phyloP scores from a whole-genome alignment of 306 rosid genomes.

The Fagus crenata region DNA sequence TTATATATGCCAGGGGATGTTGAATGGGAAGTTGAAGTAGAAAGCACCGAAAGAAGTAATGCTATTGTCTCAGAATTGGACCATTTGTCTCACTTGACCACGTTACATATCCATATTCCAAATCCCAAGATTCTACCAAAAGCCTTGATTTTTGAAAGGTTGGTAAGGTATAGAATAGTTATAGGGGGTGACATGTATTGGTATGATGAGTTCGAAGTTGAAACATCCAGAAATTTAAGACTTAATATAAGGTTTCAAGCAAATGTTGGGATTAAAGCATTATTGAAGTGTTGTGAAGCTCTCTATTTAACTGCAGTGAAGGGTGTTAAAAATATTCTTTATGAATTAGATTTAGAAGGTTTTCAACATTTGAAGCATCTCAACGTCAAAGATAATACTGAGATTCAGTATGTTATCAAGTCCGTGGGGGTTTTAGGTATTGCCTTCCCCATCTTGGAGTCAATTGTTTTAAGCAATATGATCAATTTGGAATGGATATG shows the following conservation, averaged over 20 bases:
- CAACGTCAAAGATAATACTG: fast-evolving
- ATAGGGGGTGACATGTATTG: neutral
- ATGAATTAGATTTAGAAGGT: neutral
- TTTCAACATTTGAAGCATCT: neutral
- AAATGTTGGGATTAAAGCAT: neutral
- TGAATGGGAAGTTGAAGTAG: neutral
- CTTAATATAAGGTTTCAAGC: neutral
- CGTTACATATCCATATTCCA: neutral
- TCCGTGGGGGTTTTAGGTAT: fast-evolving
- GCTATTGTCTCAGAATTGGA: neutral
- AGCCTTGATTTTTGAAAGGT: neutral
- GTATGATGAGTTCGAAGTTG: fast-evolving
- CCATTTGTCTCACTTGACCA: neutral
- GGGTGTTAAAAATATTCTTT: neutral
- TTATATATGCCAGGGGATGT: neutral
- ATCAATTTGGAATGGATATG: neutral
- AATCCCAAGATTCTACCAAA: neutral
- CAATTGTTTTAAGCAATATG: neutral
- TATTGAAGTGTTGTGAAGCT: neutral
- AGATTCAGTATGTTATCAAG: neutral
- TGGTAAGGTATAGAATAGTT: neutral
- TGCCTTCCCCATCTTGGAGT: neutral
- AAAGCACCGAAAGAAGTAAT: neutral
- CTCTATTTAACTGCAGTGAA: neutral
- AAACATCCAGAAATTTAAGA: neutral